phyloP scores from a whole-genome alignment of 495 filamentous ascomycete species.

The Talaromyces ruber region DNA sequence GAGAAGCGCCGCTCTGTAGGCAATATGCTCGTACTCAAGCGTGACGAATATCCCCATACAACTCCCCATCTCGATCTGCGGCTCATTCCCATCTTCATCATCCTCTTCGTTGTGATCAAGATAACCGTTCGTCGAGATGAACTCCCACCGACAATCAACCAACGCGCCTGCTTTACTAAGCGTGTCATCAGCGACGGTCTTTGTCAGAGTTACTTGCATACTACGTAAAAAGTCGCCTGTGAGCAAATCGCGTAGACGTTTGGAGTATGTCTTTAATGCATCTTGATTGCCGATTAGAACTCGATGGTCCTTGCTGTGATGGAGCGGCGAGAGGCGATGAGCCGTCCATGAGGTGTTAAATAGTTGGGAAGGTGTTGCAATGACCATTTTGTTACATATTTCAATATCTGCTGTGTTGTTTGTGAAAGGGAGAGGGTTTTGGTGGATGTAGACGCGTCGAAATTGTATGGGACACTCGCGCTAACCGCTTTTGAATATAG shows the following conservation, averaged over 20 bases:
- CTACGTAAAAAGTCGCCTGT: slow-evolving; percentile 41
- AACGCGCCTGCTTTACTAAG: slow-evolving; percentile 39
- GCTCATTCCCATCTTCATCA: slow-evolving; percentile 10
- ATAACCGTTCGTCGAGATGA: slow-evolving; percentile 21
- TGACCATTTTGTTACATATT: not conserved
- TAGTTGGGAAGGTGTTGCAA: slow-evolving; percentile 19
- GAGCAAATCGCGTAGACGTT: slow-evolving; percentile 42
- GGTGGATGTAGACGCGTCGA: not conserved
- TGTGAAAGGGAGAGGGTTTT: not conserved
- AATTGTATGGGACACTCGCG: not conserved
- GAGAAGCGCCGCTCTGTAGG: slow-evolving; percentile 39
- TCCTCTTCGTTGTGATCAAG: not conserved
- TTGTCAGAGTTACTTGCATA: slow-evolving; percentile 23
- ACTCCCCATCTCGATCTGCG: not conserved
- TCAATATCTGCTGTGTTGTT: not conserved
- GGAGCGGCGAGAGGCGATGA: slow-evolving; percentile 48
- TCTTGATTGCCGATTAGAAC: slow-evolving; percentile 24
- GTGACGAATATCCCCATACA: slow-evolving; percentile 33
- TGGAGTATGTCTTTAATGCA: slow-evolving; percentile 39
- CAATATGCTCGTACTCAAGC: slow-evolving; percentile 41
- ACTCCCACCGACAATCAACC: slow-evolving; percentile 36
- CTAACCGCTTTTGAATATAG: not conserved
- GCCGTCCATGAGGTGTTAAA: slow-evolving; percentile 48
- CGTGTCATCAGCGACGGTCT: slow-evolving; percentile 15
- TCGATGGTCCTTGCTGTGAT: slow-evolving; percentile 33